These are phyloP conservation scores for Paecilomyces sp. DNA, from an alignment of 2,329 filamentous ascomycete genomes.

Conservation along the genomic window DNA sequence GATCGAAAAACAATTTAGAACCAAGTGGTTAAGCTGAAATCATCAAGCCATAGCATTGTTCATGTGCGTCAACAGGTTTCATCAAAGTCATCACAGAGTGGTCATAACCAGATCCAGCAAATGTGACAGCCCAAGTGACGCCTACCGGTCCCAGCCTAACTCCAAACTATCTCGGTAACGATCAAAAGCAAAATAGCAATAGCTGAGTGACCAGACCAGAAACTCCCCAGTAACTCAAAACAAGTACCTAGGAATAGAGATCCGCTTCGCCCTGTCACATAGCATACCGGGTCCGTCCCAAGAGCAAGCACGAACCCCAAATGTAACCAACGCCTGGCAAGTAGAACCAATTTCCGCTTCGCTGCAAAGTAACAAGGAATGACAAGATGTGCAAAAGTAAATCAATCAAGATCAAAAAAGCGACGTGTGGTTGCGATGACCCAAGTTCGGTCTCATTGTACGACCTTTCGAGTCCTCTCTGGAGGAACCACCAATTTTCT, in stretches of 20 bases:
- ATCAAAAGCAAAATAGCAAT: not conserved
- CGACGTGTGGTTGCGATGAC: conserved; percentile 24
- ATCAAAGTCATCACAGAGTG: conserved; percentile 29
- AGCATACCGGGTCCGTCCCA: not conserved
- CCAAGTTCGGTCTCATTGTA: conserved; percentile 22
- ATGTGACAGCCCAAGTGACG: conserved; percentile 17
- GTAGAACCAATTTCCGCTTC: not conserved
- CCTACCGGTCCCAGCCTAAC: conserved; percentile 7
- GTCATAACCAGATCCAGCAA: conserved; percentile 19
- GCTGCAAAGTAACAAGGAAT: not conserved
- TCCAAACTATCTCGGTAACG: not conserved
- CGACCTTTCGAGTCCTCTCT: conserved; percentile 27
- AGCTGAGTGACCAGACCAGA: not conserved
- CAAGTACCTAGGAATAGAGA: not conserved
- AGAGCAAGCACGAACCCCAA: not conserved
- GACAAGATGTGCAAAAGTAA: not conserved
- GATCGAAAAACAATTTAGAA: conserved; percentile 6
- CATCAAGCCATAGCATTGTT: conserved; percentile 27
- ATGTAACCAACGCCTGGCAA: not conserved
- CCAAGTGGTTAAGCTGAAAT: conserved; percentile 17
- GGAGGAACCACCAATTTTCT: conserved; percentile 36
- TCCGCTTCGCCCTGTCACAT: not conserved
- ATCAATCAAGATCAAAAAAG: conserved; percentile 19
- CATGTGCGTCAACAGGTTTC: conserved; percentile 32
- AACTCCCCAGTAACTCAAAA: not conserved